Base-by-base conservation (phyloP, 306 rosid species). In the Cicer chorassanicum region DNA sequence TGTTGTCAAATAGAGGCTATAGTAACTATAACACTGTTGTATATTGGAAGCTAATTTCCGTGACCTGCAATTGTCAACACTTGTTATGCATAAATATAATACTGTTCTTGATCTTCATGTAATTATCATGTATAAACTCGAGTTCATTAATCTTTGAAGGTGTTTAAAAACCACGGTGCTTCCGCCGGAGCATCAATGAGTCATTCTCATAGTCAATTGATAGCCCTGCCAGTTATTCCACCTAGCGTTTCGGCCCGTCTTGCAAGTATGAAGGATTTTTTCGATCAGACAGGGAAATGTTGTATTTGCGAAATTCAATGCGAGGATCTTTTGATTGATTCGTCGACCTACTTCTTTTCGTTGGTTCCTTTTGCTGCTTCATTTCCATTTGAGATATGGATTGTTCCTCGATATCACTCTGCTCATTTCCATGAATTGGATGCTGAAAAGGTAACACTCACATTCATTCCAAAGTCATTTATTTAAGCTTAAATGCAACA, bases 371-470 rank as follows among this genome's bases (percentile, higher is more conserved):
- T 74, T 77, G 96, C 96, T 64, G 92, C 98, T 63, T 50, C 90
- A 4, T 90, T 80, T 76, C 98, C 98, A 6, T 92, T 90, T 60
- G 98, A 92, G 94, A 87, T 88, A 55, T 92, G 98, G 96, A 87
- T 92, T 65, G 81, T 90, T 85, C 96, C 98, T 14, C 84, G 77
- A 24, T 57, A 79, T 56, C 98, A 92, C 82, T 78, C 87, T 68
- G 75, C 91, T 38, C 96, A 90, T 81, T 88, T 90, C 79, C 96
- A 87, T 61, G 86, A 90, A 36, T 74, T 92, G 59, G 88, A 84
- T 73, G 82, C 9, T 1, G 86, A 85, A 19, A 85, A 87, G 93
- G 96, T 92, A 81, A 14, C 48, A 62, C 15, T 59, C 43, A 18
- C 12, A 3, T 61, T 63, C 59, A 12, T 67, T 44, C 4, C 54